Evolutionary conservation across 1,139 yeast genomes (phyloP), one percentile per base, ranked within the genome.

Genomic region (Suhomyces maxii): DNA sequence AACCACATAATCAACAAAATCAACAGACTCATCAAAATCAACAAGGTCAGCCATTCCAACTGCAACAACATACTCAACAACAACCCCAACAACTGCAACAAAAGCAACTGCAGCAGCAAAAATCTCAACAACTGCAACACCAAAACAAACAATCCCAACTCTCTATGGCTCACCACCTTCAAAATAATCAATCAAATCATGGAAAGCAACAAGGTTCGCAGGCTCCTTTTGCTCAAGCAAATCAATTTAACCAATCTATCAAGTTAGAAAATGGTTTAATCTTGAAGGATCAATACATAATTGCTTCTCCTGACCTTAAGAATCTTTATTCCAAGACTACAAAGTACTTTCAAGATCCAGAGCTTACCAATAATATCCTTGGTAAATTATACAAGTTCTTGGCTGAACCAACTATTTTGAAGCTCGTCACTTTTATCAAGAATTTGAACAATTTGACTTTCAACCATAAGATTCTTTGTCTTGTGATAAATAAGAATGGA

Each of bases 241-340:
- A 45, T 18, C 44, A 42, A 8, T 46, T 40, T 28, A 46, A 47
- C 8, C 60, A 49, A 31, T 44, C 58, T 8, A 60, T 72, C 26
- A 72, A 74, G 42, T 64, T 83, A 45, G 87, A 82, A 41, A 82
- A 82, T 56, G 86, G 86, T 0, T 67, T 83, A 36, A 53, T 80
- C 10, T 65, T 83, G 44, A 76, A 74, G 49, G 78, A 78, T 44
- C 75, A 71, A 52, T 71, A 73, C 38, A 81, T 83, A 30, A 64
- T 81, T 34, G 79, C 86, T 1, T 80, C 86, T 0, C 68, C 75
- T 0, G 79, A 73, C 7, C 68, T 80, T 54, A 76, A 74, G 47
- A 49, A 57, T 37, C 59, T 79, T 48, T 83, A 71, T 52, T 49
- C 57, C 14, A 71, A 74, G 50, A 71, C 83, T 0, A 62, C 64